phyloP scores from a whole-genome alignment of 139 green algal species.

The Tetradesmus lagerheimii region DNA sequence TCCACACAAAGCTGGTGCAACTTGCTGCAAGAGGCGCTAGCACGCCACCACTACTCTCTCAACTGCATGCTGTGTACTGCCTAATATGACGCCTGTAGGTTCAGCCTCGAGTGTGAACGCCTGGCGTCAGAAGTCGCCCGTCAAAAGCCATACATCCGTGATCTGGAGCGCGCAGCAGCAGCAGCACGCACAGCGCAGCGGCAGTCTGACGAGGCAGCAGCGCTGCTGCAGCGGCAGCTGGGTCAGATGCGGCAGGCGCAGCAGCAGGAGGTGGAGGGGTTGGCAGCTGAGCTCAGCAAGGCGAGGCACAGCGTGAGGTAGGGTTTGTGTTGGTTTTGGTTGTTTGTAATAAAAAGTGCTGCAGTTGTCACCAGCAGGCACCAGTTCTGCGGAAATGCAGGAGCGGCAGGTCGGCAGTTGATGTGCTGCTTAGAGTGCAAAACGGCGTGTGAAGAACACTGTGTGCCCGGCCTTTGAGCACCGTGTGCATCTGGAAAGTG shows the following conservation, averaged over 20 bases:
- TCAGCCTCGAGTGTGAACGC: slow-evolving; percentile 24
- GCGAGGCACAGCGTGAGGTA: slow-evolving; percentile 25
- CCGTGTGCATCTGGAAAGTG: no score
- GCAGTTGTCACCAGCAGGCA: no score
- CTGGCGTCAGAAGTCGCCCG: slow-evolving; percentile 13
- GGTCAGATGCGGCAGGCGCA: slow-evolving; percentile 6
- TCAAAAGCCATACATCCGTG: slow-evolving; percentile 24
- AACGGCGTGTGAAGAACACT: no score
- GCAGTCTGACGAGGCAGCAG: slow-evolving; percentile 7
- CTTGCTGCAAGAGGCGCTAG: no score
- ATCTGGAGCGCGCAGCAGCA: slow-evolving; percentile 26
- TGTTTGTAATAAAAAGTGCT: background rate
- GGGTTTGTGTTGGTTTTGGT: background rate
- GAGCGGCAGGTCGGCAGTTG: no score
- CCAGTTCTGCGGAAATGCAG: no score
- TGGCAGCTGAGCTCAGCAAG: slow-evolving; percentile 23
- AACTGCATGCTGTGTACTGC: no score
- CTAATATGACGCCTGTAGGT: no score
- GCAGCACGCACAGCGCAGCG: background rate
- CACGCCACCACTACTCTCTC: no score
- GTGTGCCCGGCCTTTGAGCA: no score
- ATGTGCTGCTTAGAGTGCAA: no score
- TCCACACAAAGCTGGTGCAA: no score
- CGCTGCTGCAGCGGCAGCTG: slow-evolving; percentile 34
- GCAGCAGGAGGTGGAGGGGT: background rate